Percentiles rank a stretch among this genome's conserved stretches.
phyloP scores from a whole-genome alignment of 345 rosid genomes.

The Ailanthus altissimus region DNA sequence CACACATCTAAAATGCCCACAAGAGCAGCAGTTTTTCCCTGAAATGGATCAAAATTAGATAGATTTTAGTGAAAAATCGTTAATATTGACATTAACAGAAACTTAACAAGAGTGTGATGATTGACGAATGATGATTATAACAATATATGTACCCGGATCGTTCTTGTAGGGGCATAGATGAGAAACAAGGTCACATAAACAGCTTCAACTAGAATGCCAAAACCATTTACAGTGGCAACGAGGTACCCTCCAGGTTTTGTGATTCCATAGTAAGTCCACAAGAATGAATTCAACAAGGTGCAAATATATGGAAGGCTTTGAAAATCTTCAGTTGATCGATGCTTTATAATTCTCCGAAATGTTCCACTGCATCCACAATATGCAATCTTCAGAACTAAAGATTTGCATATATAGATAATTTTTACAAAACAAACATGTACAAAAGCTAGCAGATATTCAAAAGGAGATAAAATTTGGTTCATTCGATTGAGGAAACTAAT shows the following conservation, averaged over 20 bases:
- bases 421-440: not conserved
- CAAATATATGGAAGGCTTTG: slow-evolving; percentile 75
- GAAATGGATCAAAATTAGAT: not conserved
- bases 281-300: slow-evolving; percentile 54
- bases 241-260: slow-evolving; percentile 66
- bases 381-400: not conserved
- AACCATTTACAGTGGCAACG: slow-evolving; percentile 72
- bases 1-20: slow-evolving; percentile 52
- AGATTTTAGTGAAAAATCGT: too few relatives aligned
- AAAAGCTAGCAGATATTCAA: too few relatives aligned
- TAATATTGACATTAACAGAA: too few relatives aligned
- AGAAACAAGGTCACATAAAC: slow-evolving; percentile 54
- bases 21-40: slow-evolving; percentile 47
- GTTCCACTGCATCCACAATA: slow-evolving; percentile 42
- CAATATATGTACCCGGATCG: slow-evolving; percentile 29
- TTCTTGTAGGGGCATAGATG: slow-evolving; percentile 39
- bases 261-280: slow-evolving; percentile 87
- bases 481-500: too few relatives aligned
- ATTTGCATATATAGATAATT: too few relatives aligned
- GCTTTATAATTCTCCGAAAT: slow-evolving; percentile 52
- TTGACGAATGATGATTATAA: not conserved
- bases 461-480: not conserved
- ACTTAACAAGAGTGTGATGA: too few relatives aligned
- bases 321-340: slow-evolving; percentile 64
- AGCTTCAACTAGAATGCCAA: slow-evolving; percentile 63